Conservation (phyloP, 805 yeast genomes). For the Danielia oregonensis region DNA sequence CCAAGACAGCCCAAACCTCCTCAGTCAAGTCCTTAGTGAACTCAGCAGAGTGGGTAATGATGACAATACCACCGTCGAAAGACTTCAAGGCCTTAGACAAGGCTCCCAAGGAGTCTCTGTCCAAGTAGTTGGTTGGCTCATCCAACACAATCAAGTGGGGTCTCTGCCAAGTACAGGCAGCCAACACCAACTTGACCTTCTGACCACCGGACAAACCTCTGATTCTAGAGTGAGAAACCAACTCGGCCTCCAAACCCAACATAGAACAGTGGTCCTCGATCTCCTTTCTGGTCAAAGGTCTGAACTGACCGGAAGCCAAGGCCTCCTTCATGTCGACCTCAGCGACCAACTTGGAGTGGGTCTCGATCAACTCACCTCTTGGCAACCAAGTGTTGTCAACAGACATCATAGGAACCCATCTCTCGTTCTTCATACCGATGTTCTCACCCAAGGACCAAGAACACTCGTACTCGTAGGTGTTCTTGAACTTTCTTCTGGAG, state of each 20-base stretch:
- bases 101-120: conserved; percentile 99
- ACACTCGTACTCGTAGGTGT: conserved; percentile 99
- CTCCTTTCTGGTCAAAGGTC: conserved; percentile 99
- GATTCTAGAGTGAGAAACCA: conserved; percentile 99
- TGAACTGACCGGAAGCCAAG: conserved; percentile 99
- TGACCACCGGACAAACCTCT: conserved; percentile 99
- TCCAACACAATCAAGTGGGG: conserved; percentile 99
- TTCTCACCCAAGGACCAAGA: conserved; percentile 97
- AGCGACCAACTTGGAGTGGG: conserved; percentile 97
- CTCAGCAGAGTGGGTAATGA: conserved; percentile 99
- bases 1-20: conserved; percentile 99
- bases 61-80: conserved; percentile 99
- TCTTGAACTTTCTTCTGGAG: conserved; percentile 99
- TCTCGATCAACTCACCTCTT: conserved; percentile 95
- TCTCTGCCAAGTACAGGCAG: conserved; percentile 99
- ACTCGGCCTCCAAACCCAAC: conserved; percentile 98
- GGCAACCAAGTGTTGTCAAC: conserved; percentile 99
- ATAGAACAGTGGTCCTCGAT: conserved; percentile 97
- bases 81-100: conserved; percentile 97
- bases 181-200: conserved; percentile 98
- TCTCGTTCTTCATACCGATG: conserved; percentile 97
- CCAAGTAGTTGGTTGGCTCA: conserved; percentile 99
- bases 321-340: conserved; percentile 99
- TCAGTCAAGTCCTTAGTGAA: conserved; percentile 99
- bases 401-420: conserved; percentile 99